Percentiles rank a stretch among this genome's conserved stretches.
Conservation (phyloP, 2,329 filamentous ascomycete genomes). For the Ciborinia camelliae region DNA sequence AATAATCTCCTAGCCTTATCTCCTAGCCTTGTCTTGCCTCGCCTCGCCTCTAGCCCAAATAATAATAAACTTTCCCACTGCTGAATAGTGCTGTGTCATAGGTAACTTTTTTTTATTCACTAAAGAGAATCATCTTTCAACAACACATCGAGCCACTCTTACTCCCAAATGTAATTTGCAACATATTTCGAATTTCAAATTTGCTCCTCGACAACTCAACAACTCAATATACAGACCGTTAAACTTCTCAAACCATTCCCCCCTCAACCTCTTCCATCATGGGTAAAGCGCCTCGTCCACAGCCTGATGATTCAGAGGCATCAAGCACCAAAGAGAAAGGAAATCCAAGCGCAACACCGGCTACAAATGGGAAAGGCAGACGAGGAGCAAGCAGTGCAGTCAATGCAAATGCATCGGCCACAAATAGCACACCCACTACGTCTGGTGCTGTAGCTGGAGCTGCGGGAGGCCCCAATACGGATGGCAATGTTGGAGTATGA, state of each 20-base stretch:
- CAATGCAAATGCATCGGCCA: constrained; percentile 31
- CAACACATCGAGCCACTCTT: not conserved
- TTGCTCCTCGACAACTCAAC: not conserved
- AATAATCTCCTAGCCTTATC: too few relatives aligned
- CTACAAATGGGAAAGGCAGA: constrained; percentile 35
- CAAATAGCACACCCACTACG: constrained; percentile 31
- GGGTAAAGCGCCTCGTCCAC: constrained; percentile 30
- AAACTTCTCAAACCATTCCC: not conserved
- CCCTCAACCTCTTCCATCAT: not conserved
- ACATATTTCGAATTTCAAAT: not conserved
- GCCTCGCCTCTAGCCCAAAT: too few relatives aligned
- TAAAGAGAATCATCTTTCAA: not conserved
- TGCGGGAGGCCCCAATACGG: constrained; percentile 23
- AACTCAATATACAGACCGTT: too few relatives aligned
- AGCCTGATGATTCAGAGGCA: constrained; percentile 39
- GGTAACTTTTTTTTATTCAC: constrained; percentile 10
- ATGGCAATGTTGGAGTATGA: constrained; percentile 34
- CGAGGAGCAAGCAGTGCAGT: constrained; percentile 27
- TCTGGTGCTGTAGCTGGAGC: constrained; percentile 21
- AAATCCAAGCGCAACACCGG: constrained; percentile 23
- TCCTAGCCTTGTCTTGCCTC: too few relatives aligned
- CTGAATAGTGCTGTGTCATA: too few relatives aligned
- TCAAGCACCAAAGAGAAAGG: constrained; percentile 39
- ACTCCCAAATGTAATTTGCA: constrained; percentile 5
- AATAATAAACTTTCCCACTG: constrained; percentile 5